A percentile compares a stretch with the other conserved stretches of the same genome.
Conservation (phyloP, 768 basidiomycete species). For the Lepiota subincarnata region DNA sequence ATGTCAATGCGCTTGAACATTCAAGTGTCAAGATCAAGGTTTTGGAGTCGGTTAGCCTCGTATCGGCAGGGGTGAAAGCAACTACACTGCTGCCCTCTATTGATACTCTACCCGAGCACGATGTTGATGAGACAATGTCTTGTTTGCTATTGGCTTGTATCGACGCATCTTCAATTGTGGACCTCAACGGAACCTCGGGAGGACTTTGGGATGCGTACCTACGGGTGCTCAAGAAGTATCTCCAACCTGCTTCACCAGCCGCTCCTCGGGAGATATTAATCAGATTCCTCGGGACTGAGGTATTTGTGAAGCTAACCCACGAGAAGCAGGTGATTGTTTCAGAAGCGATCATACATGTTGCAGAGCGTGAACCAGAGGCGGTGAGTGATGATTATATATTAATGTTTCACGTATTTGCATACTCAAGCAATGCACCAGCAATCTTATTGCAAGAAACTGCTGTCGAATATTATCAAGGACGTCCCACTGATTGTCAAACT, state of each 20-base stretch:
- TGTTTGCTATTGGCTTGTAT: slow-evolving; percentile 42
- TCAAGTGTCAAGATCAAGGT: slow-evolving; percentile 48
- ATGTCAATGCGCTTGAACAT: slow-evolving; percentile 56
- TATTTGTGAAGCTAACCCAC: slow-evolving; percentile 50
- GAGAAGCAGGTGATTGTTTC: slow-evolving; percentile 56
- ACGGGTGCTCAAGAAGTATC: slow-evolving; percentile 37
- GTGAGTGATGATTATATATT: slow-evolving; percentile 31
- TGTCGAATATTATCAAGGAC: slow-evolving; percentile 47
- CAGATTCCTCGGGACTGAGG: slow-evolving; percentile 44
- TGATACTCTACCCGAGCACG: slow-evolving; percentile 27
- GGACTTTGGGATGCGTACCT: slow-evolving; percentile 51
- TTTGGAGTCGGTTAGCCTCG: slow-evolving; percentile 40
- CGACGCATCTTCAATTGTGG: slow-evolving; percentile 39
- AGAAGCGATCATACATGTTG: slow-evolving; percentile 50
- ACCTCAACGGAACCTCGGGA: slow-evolving; percentile 41
- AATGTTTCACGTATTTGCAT: neutral
- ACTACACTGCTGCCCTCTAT: slow-evolving; percentile 59
- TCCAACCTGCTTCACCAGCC: slow-evolving; percentile 43
- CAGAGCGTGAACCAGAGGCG: slow-evolving; percentile 39
- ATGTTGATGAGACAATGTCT: slow-evolving; percentile 34
- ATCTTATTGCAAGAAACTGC: slow-evolving; percentile 42
- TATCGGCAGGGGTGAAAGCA: slow-evolving; percentile 45
- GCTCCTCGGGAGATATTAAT: slow-evolving; percentile 38
- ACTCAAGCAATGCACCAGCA: slow-evolving; percentile 29
- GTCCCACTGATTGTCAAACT: slow-evolving; percentile 49